Base-by-base conservation (phyloP, 345 rosid genomes). In the Luvunga scandens region DNA sequence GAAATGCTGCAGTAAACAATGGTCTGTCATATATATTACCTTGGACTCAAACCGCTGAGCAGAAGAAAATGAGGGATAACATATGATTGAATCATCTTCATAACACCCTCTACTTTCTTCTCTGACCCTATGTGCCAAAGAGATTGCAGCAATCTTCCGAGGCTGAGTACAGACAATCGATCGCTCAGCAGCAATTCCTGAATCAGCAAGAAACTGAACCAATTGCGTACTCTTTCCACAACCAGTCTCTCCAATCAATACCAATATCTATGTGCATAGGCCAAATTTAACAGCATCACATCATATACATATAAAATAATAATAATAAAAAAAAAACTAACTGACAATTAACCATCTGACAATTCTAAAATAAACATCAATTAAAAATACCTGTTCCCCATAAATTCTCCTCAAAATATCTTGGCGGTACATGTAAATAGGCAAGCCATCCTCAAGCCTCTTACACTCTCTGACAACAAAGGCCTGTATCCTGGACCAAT, bases 151-250 rank as follows among this genome's bases (percentile, higher is more conserved):
- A 76, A 95, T 91, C 73, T 92, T 95, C 57, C 98, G 88, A 33
- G 98, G 97, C 75, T 93, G 98, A 65, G 98, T 92, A 81, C 98
- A 95, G 34, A 93, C 87, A 80, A 92, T 86, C 7, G 98, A 84
- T 76, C 81, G 88, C 77, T 80, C 63, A 36, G 85, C 81, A 73
- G 88, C 89, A 21, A 93, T 71, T 45, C 93, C 94, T 28, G 98
- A 92, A 85, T 95, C 98, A 84, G 92, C 90, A 72, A 95, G 95
- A 84, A 84, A 95, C 82, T 95, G 98, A 78, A 88, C 94, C 84
- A 95, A 69, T 86, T 95, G 98, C 21, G 98, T 95, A 80, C 98
- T 95, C 84, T 95, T 95, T 42, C 98, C 98, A 9, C 97, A 95
- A 80, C 98, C 98, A 39, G 98, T 95, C 87, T 95, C 97, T 79